Evolutionary conservation across 805 yeast genomes (phyloP), one percentile per base, ranked within the genome.

Genomic region (Pichia nanzhaoensis): DNA sequence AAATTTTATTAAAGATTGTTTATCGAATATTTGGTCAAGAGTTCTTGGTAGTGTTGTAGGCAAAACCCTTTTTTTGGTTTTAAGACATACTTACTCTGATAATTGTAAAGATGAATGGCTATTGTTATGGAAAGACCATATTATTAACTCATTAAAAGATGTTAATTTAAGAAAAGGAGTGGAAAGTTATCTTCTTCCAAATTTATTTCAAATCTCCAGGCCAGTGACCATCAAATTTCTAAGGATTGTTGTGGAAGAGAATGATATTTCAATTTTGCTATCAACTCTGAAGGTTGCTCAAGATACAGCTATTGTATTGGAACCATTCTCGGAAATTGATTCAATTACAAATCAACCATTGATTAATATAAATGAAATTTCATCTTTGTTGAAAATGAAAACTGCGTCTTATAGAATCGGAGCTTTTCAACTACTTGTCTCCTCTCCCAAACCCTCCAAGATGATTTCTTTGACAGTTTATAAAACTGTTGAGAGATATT

Each of bases 11-110:
- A 52, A 52, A 3, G 64, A 64, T 9, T 71, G 84, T n/a, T 56
- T 84, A 13, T 53, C 63, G 2, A 60, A 70, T 16, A 78, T 84
- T 65, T 63, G 67, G 51, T 69, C 80, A 1, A 78, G 75, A 51
- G 74, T 87, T 0, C 58, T 87, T 45, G 82, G 93, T 0, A 84
- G 78, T 48, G 74, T 82, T 3, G 69, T 79, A 17, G 80, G 84
- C n/a, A 82, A 78, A 55, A 69, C 80, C 16, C 46, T 82, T 1
- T 67, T 67, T 6, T 55, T 71, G 0, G 48, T 77, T 2, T 56
- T 72, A 44, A 58, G 65, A 32, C 62, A 62, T 36, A 68, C 69
- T 47, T 31, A 37, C 16, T 21, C 54, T 16, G 19, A 19, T 6
- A 45, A 43, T 17, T 32, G 50, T 6, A 55, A 60, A n/a, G 58